Evolutionary conservation across 1,284 basidiomycete genomes (phyloP).

Genomic region (Tylopilus sp.): DNA sequence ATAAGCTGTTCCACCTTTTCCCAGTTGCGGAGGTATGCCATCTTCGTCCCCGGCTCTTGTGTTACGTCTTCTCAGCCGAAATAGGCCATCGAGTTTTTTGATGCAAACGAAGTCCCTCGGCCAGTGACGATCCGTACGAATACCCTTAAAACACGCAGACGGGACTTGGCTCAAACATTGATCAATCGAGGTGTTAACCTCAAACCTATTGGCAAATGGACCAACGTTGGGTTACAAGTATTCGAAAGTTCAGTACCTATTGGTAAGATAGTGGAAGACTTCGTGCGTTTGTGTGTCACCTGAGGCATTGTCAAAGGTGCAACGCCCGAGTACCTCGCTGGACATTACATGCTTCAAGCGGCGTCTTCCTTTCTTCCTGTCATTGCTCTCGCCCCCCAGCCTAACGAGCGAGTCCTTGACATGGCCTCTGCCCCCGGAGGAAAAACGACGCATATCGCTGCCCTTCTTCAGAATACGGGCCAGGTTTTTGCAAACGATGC

Average conservation of each 20-base stretch:
- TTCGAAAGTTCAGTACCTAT: conserved; percentile 97
- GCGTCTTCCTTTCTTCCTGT: conserved; percentile 99
- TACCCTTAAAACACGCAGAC: conserved; percentile 88
- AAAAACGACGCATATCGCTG: conserved; percentile 95
- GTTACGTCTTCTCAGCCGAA: conserved; percentile 5
- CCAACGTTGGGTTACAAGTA: conserved; percentile 95
- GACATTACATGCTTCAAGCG: conserved; percentile 99
- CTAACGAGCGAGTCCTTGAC: conserved; percentile 92
- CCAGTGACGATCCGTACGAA: conserved; percentile 99
- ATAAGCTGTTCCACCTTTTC: conserved; percentile 94
- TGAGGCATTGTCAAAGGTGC: conserved; percentile 50
- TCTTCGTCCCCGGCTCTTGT: conserved; percentile 2
- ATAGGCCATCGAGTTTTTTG: conserved; percentile 96
- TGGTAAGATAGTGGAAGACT: conserved; percentile 41
- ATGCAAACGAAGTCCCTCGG: conserved; percentile 94
- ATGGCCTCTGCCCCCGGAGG: conserved; percentile 99
- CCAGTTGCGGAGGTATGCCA: conserved; percentile 79
- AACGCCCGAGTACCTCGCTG: conserved; percentile 97
- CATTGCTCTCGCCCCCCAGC: conserved; percentile 91
- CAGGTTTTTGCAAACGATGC: conserved; percentile 98
- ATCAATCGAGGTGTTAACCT: conserved; percentile 96
- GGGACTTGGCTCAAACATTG: conserved; percentile 92
- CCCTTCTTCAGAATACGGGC: conserved; percentile 96
- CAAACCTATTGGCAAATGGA: conserved; percentile 99
- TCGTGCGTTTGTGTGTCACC: not conserved